These are phyloP conservation scores for Plasmodium relictum DNA, from an alignment of 169 alveolate genomes.

Conservation along the genomic window DNA sequence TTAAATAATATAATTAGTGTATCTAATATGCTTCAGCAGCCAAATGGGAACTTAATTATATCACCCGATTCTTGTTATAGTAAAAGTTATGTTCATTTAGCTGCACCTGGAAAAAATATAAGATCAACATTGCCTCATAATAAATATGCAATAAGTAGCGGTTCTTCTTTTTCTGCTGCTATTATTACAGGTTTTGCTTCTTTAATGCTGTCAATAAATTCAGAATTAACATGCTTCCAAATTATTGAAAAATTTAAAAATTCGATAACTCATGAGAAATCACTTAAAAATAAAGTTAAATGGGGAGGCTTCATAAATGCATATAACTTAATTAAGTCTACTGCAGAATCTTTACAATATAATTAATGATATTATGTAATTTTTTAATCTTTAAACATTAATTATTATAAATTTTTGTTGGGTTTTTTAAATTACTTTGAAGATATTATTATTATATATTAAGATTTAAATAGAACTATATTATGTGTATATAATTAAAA, in stretches of 20 bases:
- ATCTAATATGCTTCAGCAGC: conserved; percentile 18
- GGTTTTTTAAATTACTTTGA: too few relatives aligned
- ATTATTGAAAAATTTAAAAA: conserved; percentile 6
- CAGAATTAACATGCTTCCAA: background rate
- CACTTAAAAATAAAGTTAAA: conserved; percentile 13
- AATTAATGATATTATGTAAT: background rate
- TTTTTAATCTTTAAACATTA: too few relatives aligned
- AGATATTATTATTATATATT: too few relatives aligned
- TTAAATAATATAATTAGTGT: conserved; percentile 20
- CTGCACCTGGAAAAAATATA: conserved; percentile 54
- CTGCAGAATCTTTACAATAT: background rate
- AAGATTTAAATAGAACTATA: too few relatives aligned
- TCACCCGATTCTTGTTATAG: conserved; percentile 56
- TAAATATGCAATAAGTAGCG: conserved; percentile 50
- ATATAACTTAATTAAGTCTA: background rate
- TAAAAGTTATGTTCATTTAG: conserved; percentile 34
- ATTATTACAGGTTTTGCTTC: conserved; percentile 31
- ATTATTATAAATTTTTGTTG: too few relatives aligned
- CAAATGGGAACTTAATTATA: conserved; percentile 10
- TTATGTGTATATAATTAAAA: too few relatives aligned
- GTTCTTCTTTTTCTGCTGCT: conserved; percentile 59
- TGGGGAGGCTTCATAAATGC: conserved; percentile 56
- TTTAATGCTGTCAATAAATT: conserved; percentile 16
- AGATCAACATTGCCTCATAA: conserved; percentile 25
- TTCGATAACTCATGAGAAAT: conserved; percentile 15